Evolutionary conservation across 192 early-diverging fungal genomes (phyloP).

Genomic region (Backusella liffmaniae): DNA sequence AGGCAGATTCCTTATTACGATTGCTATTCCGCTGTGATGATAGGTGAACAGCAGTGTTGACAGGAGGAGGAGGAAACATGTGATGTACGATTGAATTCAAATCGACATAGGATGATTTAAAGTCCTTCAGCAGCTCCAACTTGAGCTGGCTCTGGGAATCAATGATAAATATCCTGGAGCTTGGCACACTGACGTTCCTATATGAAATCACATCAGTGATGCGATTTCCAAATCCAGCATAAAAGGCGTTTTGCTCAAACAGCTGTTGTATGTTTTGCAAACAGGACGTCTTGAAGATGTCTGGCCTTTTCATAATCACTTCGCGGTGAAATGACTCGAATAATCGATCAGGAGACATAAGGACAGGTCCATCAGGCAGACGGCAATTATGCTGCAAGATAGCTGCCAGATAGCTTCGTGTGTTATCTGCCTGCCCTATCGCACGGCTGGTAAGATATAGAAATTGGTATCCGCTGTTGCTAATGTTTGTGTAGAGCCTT

Average conservation of each 20-base stretch:
- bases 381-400: slow-evolving; percentile 85
- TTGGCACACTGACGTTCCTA: slow-evolving; percentile 86
- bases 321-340: slow-evolving; percentile 92
- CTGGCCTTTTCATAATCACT: slow-evolving; percentile 91
- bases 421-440: slow-evolving; percentile 89
- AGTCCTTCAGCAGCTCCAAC: slow-evolving; percentile 81
- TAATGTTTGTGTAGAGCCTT: slow-evolving; percentile 92
- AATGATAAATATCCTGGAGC: slow-evolving; percentile 95
- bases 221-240: slow-evolving; percentile 95
- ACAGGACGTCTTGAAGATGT: slow-evolving; percentile 97
- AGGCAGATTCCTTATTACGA: background rate
- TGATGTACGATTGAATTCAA: slow-evolving; percentile 93
- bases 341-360: slow-evolving; percentile 93
- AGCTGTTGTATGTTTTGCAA: slow-evolving; percentile 85
- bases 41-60: slow-evolving; percentile 29
- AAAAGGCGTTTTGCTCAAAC: slow-evolving; percentile 89
- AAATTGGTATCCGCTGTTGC: slow-evolving; percentile 92
- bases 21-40: background rate
- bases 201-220: slow-evolving; percentile 92
- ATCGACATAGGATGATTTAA: slow-evolving; percentile 84
- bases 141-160: slow-evolving; percentile 89
- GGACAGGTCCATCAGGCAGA: slow-evolving; percentile 93
- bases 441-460: slow-evolving; percentile 93
- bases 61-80: slow-evolving; percentile 86
- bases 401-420: slow-evolving; percentile 86